phyloP scores from a whole-genome alignment of 768 basidiomycete genomes.

The Pholiota molesta region DNA sequence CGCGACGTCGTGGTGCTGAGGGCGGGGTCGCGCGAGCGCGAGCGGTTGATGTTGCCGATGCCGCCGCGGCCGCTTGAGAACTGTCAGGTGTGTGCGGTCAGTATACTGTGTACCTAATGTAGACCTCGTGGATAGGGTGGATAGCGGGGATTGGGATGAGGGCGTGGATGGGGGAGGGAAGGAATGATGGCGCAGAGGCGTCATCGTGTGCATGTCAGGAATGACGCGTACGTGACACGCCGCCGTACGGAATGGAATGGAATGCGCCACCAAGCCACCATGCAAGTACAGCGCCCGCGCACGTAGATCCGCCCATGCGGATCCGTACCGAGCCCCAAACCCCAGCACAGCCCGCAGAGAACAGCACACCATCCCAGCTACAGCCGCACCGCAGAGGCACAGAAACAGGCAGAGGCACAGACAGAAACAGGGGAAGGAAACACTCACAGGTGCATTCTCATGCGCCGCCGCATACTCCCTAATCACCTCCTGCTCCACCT shows the following conservation, averaged over 20 bases:
- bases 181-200: not conserved
- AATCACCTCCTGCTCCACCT: conserved; percentile 49
- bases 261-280: too few species aligned
- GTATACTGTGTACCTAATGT: not conserved
- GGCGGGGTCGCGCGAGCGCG: conserved; percentile 48
- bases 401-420: too few species aligned
- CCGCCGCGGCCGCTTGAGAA: conserved; percentile 72
- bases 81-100: conserved; percentile 21
- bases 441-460: conserved; percentile 33
- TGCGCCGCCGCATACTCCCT: conserved; percentile 33
- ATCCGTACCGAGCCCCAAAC: too few species aligned
- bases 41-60: conserved; percentile 60
- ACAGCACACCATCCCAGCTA: too few species aligned
- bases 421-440: too few species aligned
- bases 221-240: too few species aligned
- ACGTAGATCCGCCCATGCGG: too few species aligned
- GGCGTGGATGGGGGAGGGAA: not conserved
- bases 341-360: too few species aligned
- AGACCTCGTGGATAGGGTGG: not conserved
- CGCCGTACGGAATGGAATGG: too few species aligned
- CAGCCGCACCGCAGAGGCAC: too few species aligned
- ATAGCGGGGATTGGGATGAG: not conserved
- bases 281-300: too few species aligned
- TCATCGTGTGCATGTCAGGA: conserved; percentile 19
- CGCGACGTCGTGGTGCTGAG: not conserved